These are phyloP conservation scores for Neurospora sp. DNA, from an alignment of 2,329 filamentous ascomycete species.

Conservation along the genomic window DNA sequence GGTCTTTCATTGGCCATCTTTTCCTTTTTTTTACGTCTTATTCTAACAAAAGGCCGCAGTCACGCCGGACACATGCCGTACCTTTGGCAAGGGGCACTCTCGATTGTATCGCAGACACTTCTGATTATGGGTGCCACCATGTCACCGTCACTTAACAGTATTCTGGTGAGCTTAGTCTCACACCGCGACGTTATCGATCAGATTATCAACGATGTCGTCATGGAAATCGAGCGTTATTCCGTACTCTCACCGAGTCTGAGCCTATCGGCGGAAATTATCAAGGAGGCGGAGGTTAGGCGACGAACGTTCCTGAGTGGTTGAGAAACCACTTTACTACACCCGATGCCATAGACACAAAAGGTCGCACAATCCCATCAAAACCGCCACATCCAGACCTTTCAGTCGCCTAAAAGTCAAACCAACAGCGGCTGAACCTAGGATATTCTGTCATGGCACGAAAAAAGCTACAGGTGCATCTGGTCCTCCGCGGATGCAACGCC, in stretches of 20 bases:
- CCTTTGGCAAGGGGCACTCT: slow-evolving; percentile 75
- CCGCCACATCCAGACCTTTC: background rate
- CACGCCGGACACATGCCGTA: slow-evolving; percentile 79
- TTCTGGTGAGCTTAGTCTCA: slow-evolving; percentile 48
- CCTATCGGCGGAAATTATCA: slow-evolving; percentile 69
- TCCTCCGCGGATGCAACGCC: background rate
- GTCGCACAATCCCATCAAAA: background rate
- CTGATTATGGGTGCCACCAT: slow-evolving; percentile 79
- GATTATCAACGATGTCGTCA: slow-evolving; percentile 68
- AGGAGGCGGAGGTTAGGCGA: slow-evolving; percentile 65
- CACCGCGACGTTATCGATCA: slow-evolving; percentile 55
- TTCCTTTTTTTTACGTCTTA: slow-evolving; percentile 15
- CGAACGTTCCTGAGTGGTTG: slow-evolving; percentile 49
- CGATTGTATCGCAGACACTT: slow-evolving; percentile 71
- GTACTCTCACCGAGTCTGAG: slow-evolving; percentile 66
- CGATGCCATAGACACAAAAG: background rate
- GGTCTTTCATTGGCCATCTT: slow-evolving; percentile 12
- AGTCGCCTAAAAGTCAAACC: background rate
- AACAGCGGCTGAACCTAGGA: background rate
- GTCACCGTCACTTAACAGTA: slow-evolving; percentile 59
- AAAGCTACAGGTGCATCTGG: background rate
- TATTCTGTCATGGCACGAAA: background rate
- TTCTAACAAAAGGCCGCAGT: slow-evolving; percentile 36
- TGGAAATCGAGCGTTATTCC: slow-evolving; percentile 65
- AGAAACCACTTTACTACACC: slow-evolving; percentile 12